These are phyloP conservation scores for Harringtonia aguacate DNA, from an alignment of 2,329 filamentous ascomycete species.

Conservation along the genomic window DNA sequence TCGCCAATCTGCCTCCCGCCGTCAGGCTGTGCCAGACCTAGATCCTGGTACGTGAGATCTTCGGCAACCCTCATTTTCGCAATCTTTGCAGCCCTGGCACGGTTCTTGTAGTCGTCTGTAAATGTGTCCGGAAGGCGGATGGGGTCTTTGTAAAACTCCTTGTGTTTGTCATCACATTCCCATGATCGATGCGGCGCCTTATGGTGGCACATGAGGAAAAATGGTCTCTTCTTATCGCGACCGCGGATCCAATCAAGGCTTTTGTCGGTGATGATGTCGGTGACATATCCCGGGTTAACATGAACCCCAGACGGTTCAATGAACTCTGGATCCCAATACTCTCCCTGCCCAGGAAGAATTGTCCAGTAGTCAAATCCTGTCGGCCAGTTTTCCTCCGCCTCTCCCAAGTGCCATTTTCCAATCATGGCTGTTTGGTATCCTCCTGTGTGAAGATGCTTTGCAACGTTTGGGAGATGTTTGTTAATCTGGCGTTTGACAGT, in stretches of 20 bases:
- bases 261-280: constrained; percentile 42
- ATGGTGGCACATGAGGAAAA: constrained; percentile 47
- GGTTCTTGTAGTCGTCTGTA: constrained; percentile 42
- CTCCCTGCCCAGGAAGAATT: constrained; percentile 39
- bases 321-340: constrained; percentile 39
- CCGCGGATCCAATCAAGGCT: constrained; percentile 30
- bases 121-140: constrained; percentile 39
- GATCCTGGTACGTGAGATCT: constrained; percentile 39
- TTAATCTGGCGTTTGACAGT: constrained; percentile 40
- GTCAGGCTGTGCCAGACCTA: constrained; percentile 39
- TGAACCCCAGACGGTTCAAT: constrained; percentile 26
- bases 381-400: constrained; percentile 32
- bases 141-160: constrained; percentile 33
- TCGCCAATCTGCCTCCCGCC: constrained; percentile 30
- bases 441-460: constrained; percentile 33
- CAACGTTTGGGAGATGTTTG: constrained; percentile 37
- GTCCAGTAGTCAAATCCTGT: constrained; percentile 41
- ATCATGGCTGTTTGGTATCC: constrained; percentile 41
- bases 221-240: constrained; percentile 26
- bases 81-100: constrained; percentile 34
- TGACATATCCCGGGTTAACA: constrained; percentile 31
- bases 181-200: constrained; percentile 43
- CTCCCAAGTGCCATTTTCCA: constrained; percentile 43
- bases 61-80: constrained; percentile 42
- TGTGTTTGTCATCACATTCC: constrained; percentile 39